Conservation (phyloP, 176 grass and related monocot species). For the Eragrostis nindensis region DNA sequence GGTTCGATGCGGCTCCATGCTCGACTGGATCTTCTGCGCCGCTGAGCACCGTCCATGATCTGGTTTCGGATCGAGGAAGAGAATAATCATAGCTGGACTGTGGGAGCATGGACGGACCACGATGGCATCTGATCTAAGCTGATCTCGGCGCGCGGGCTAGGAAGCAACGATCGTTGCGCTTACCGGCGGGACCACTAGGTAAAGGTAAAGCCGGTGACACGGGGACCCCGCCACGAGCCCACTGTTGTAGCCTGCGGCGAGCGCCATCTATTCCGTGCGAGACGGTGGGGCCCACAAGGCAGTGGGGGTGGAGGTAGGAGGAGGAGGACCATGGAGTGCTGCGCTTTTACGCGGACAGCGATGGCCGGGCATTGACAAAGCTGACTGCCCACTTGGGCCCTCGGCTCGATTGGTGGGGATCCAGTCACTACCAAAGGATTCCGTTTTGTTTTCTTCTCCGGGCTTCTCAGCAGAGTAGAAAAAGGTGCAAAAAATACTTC, state of each 20-base stretch:
- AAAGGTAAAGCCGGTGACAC: not conserved
- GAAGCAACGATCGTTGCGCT: not conserved
- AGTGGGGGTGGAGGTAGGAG: not conserved
- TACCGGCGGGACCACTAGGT: not conserved
- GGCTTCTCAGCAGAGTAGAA: not conserved
- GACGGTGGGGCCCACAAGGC: not conserved
- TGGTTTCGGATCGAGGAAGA: not conserved
- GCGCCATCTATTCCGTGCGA: conserved; percentile 2
- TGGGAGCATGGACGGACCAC: not conserved
- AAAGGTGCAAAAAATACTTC: not conserved
- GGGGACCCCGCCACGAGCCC: not conserved
- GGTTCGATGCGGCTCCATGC: not conserved
- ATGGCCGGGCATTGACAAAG: conserved; percentile 59
- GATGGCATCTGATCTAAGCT: not conserved
- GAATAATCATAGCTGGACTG: not conserved
- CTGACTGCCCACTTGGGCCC: not conserved
- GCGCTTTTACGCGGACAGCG: conserved; percentile 51
- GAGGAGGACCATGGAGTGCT: not conserved
- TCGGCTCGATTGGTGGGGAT: not conserved
- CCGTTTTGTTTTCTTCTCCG: not conserved
- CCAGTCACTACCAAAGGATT: conserved; percentile 22
- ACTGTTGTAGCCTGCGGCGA: not conserved
- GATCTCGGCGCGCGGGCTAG: not conserved
- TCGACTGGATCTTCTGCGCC: conserved; percentile 28
- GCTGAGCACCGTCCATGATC: conserved; percentile 23